Percentiles rank a stretch among this genome's conserved stretches.
Conservation (phyloP, 2,329 filamentous ascomycete species). For the Fusarium chuoi region DNA sequence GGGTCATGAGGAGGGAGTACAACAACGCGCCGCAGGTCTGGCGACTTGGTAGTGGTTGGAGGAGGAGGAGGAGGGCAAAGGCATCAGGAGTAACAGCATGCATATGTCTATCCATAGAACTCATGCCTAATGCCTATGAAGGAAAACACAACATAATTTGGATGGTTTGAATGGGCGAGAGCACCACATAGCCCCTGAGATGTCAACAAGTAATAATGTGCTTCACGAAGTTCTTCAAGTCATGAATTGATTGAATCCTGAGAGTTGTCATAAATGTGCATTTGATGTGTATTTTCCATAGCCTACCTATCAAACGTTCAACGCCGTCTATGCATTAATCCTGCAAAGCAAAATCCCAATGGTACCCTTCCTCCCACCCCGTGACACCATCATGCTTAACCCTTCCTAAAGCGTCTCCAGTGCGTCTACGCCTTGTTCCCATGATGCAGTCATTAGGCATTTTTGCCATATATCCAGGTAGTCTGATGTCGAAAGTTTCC, state of each 20-base stretch:
- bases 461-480: conserved; percentile 17
- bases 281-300: conserved; percentile 41
- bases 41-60: not conserved
- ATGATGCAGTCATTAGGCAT: not conserved
- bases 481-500: not conserved
- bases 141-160: not conserved
- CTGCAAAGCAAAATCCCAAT: conserved; percentile 32
- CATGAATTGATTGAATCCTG: not conserved
- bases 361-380: conserved; percentile 13
- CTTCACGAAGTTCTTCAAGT: not conserved
- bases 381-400: conserved; percentile 5
- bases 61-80: not conserved
- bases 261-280: conserved; percentile 5
- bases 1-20: not conserved
- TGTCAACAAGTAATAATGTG: not conserved
- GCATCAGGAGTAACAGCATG: conserved; percentile 1
- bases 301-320: conserved; percentile 45
- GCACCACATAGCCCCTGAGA: not conserved
- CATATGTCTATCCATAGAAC: conserved; percentile 8
- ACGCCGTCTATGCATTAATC: conserved; percentile 50
- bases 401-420: conserved; percentile 13
- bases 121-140: conserved; percentile 10
- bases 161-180: not conserved
- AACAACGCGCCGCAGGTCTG: not conserved
- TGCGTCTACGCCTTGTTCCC: conserved; percentile 12